Conservation (phyloP, 257 asterid genomes). For the Solanum virginianum region DNA sequence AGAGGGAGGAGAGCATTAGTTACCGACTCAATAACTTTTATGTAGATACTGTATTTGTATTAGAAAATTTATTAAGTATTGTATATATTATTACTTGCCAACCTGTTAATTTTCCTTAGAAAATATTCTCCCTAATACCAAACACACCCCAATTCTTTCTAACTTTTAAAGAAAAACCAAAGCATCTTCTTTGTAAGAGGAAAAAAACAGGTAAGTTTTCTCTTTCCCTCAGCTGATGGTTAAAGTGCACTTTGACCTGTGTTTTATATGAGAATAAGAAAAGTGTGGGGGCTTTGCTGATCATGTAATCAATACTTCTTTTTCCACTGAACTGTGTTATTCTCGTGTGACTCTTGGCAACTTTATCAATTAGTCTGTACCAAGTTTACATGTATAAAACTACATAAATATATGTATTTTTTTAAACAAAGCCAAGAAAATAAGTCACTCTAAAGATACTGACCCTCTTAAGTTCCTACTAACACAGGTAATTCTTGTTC, state of each 20-base stretch:
- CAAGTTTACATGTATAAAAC: background rate
- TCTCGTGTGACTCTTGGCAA: background rate
- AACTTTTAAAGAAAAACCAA: no score
- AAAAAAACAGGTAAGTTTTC: background rate
- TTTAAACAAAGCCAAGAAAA: background rate
- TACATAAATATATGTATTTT: background rate
- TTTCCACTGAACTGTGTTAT: background rate
- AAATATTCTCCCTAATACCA: no score
- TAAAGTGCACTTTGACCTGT: slow-evolving; percentile 1
- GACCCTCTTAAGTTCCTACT: background rate
- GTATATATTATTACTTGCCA: no score
- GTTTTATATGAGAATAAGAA: background rate
- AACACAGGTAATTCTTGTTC: background rate
- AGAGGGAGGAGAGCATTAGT: no score
- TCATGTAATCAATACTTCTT: background rate
- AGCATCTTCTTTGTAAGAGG: background rate
- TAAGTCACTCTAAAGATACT: background rate
- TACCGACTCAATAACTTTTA: no score
- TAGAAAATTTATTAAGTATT: no score
- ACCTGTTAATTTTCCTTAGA: no score
- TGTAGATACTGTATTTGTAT: no score
- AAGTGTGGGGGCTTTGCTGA: background rate
- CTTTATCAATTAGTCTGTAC: background rate
- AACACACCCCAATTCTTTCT: no score
- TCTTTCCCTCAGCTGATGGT: background rate